Percentiles rank a stretch among this genome's conserved stretches.
Conservation (phyloP, 179 eudicot species). For the Beta corolliflora region DNA sequence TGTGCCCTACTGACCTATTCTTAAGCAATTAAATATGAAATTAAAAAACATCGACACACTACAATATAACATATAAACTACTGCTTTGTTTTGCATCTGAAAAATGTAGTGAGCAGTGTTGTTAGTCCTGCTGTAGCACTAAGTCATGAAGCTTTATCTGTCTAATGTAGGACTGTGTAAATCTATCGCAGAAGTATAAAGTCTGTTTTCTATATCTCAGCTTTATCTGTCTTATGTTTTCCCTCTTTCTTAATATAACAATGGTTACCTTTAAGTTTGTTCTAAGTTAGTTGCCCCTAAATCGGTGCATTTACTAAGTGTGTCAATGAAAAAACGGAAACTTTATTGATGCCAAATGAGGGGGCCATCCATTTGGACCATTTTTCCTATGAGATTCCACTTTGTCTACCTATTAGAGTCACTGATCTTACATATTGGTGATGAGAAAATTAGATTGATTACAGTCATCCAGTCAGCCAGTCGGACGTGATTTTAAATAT, state of each 20-base stretch:
- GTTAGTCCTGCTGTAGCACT: too few species aligned
- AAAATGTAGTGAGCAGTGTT: too few species aligned
- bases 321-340: not conserved
- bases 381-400: not conserved
- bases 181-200: slow-evolving; percentile 71
- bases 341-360: not conserved
- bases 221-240: not conserved
- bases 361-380: slow-evolving; percentile 2
- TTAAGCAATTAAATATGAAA: too few species aligned
- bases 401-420: not conserved
- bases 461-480: not conserved
- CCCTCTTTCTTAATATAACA: not conserved
- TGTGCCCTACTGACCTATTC: too few species aligned
- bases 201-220: slow-evolving; percentile 34
- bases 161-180: slow-evolving; percentile 47
- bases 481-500: too few species aligned
- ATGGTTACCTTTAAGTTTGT: too few species aligned
- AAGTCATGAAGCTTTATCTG: not conserved
- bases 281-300: too few species aligned
- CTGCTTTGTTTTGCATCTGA: too few species aligned
- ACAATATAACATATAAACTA: too few species aligned
- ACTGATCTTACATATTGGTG: not conserved
- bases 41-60: too few species aligned
- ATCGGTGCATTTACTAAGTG: too few species aligned
- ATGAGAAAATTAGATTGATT: not conserved